Evolutionary conservation across 2,329 filamentous ascomycete genomes (phyloP), one percentile per base, ranked within the genome.

Genomic region (Herpomyces periplanetae): DNA sequence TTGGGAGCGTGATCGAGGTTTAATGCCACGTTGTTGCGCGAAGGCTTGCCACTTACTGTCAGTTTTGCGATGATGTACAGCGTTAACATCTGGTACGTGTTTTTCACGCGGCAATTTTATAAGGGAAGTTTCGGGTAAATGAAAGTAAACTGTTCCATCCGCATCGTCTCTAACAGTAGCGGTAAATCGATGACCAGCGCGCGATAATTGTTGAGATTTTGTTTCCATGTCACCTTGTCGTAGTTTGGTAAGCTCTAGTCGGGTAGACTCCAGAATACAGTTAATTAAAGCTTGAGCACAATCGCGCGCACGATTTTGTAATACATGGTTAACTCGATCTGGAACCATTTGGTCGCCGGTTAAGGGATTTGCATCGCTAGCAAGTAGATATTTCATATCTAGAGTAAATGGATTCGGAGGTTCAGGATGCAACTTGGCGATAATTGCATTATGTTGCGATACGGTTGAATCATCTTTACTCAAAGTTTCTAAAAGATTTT

Each of bases 1-100:
- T 38, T 59, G 49, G 35, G 80, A 69, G 28, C 63, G 55, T 28
- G 55, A 63, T 52, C 73, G 85, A 40, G 59, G 57, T 44, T 64
- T 66, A 43, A 96, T 91, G 21, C 80, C 80, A 51, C 88, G 85
- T 55, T 85, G 85, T 39, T 59, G 63, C 17, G 80, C 80, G 44
- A 96, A 96, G 33, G 62, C 56, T 45, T 87, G 62, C 80, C 80
- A 96, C 39, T 71, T 87, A 23, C 75, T 91, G 28, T 62, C 62
- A 22, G 60, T 47, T 43, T 73, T 80, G 28, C 58, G 51, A n/a
- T n/a, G n/a, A n/a, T n/a, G n/a, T n/a, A n/a, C n/a, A n/a, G n/a
- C n/a, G n/a, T n/a, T n/a, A n/a, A n/a, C n/a, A 21, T 56, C 50
- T 1, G 80, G 80, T 5, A 91, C 47, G 5, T 69, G 68, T 40